These are phyloP conservation scores for Vitis amurensis DNA, from an alignment of 164 flowering plant genomes.

Conservation along the genomic window DNA sequence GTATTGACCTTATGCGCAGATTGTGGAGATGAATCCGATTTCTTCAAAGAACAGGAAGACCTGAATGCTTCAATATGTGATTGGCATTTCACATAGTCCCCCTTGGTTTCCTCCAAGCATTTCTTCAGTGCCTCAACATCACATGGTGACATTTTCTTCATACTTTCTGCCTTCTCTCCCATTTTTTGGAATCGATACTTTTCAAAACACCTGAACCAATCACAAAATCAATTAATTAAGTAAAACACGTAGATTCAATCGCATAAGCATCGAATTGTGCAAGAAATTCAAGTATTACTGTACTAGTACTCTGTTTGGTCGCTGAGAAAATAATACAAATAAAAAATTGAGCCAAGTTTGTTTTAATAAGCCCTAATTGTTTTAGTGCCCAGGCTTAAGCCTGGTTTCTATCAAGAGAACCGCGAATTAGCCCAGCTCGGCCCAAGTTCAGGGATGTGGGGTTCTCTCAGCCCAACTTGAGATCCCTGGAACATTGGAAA, in stretches of 20 bases:
- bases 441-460: no score
- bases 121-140: constrained; percentile 63
- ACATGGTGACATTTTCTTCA: constrained; percentile 43
- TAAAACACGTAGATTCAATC: no score
- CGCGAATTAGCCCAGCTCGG: no score
- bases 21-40: constrained; percentile 16
- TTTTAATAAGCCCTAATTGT: no score
- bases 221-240: background rate
- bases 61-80: constrained; percentile 54
- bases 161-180: constrained; percentile 22
- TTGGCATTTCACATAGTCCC: constrained; percentile 51
- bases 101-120: constrained; percentile 59
- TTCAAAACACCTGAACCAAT: background rate
- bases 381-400: no score
- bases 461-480: no score
- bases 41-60: constrained; percentile 48
- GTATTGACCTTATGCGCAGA: background rate
- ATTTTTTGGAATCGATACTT: constrained; percentile 4
- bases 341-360: no score
- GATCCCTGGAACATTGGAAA: no score
- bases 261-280: background rate
- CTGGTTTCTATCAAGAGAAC: no score
- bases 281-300: background rate
- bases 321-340: background rate
- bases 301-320: background rate